Conservation (phyloP, 768 basidiomycete genomes). For the Cystofilobasidium macerans region DNA sequence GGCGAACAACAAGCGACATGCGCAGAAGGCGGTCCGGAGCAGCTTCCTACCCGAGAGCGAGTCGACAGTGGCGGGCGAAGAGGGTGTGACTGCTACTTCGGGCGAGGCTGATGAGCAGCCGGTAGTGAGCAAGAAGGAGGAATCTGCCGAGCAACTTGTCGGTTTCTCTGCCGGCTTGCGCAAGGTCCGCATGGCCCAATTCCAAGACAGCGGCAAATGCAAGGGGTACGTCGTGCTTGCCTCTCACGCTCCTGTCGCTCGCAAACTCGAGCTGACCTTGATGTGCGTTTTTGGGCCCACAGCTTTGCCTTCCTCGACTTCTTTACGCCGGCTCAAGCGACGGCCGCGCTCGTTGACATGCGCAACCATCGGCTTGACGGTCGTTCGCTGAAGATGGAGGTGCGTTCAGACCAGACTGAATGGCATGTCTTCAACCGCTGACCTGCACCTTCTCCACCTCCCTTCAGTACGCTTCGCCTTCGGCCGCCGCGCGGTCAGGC, state of each 20-base stretch:
- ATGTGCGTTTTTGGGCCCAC: neutral
- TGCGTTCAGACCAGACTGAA: constrained; percentile 23
- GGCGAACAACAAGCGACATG: constrained; percentile 36
- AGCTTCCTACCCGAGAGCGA: constrained; percentile 69
- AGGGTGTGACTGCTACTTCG: no score
- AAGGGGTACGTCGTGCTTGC: constrained; percentile 60
- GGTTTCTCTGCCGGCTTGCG: constrained; percentile 43
- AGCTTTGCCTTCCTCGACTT: constrained; percentile 97
- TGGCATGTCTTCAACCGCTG: constrained; percentile 27
- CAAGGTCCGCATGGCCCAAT: constrained; percentile 85
- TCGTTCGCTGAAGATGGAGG: constrained; percentile 61
- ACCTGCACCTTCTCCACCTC: constrained; percentile 13
- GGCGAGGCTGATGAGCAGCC: constrained; percentile 33
- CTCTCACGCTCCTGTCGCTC: neutral
- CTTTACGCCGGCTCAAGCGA: constrained; percentile 62
- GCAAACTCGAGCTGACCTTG: neutral
- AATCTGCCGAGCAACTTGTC: constrained; percentile 33
- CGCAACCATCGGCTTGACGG: constrained; percentile 76
- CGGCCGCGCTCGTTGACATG: constrained; percentile 65
- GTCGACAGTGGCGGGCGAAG: constrained; percentile 58
- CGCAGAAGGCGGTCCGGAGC: constrained; percentile 61
- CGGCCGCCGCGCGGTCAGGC: constrained; percentile 34
- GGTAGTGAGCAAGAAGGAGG: constrained; percentile 30
- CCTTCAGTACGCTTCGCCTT: constrained; percentile 37
- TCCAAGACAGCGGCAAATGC: constrained; percentile 87